Conservation (phyloP, 2,329 filamentous ascomycete genomes). For the Sporothrix brasiliensis region DNA sequence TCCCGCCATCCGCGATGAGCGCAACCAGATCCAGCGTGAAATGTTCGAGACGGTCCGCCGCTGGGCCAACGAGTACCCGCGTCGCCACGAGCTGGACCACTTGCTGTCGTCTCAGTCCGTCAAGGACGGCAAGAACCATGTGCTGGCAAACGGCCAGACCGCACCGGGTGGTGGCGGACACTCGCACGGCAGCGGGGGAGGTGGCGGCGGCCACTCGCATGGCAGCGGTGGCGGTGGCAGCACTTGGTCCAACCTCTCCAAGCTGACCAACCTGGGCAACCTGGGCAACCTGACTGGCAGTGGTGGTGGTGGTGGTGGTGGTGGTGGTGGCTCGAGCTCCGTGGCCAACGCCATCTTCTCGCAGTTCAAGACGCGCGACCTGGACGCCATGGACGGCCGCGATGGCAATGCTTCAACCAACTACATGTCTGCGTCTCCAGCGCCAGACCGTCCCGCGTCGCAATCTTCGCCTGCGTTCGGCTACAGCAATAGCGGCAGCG, state of each 20-base stretch:
- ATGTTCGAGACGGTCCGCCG: slow-evolving; percentile 87
- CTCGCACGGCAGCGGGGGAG: slow-evolving; percentile 39
- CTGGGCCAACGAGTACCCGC: slow-evolving; percentile 74
- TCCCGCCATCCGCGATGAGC: slow-evolving; percentile 75
- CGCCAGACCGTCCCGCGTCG: slow-evolving; percentile 32
- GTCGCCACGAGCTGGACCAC: slow-evolving; percentile 69
- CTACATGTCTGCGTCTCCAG: slow-evolving; percentile 46
- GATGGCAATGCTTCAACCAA: slow-evolving; percentile 42
- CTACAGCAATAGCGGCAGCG: slow-evolving; percentile 48
- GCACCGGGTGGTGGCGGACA: slow-evolving; percentile 40
- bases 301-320: slow-evolving; percentile 19
- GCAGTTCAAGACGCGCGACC: slow-evolving; percentile 62
- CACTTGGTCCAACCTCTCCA: slow-evolving; percentile 29
- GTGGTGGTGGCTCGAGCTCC: slow-evolving; percentile 26
- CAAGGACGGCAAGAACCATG: slow-evolving; percentile 78
- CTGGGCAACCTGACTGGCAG: slow-evolving; percentile 45
- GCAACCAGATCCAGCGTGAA: slow-evolving; percentile 75
- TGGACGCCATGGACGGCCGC: slow-evolving; percentile 57
- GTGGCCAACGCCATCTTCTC: slow-evolving; percentile 63
- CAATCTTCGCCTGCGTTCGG: slow-evolving; percentile 45
- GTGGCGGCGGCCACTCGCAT: slow-evolving; percentile 41
- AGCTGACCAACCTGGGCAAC: slow-evolving; percentile 49
- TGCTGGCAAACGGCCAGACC: slow-evolving; percentile 46
- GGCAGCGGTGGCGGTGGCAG: slow-evolving; percentile 41
- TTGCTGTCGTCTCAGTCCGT: slow-evolving; percentile 85